Conservation (phyloP, 192 early-diverging fungal genomes). For the Tieghemiomyces parasiticus region DNA sequence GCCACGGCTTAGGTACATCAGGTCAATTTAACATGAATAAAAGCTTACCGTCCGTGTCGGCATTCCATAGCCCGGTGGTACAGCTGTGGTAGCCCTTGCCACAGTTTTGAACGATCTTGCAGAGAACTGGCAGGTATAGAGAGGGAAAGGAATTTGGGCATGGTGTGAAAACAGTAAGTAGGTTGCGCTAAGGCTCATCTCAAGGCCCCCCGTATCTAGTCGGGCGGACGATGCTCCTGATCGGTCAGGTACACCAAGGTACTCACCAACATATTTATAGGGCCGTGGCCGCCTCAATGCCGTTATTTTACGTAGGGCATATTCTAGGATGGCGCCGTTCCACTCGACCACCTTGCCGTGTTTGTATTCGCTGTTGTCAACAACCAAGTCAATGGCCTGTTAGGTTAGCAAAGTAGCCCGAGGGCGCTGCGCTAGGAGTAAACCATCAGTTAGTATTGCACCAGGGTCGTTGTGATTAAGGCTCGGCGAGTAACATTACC, state of each 20-base stretch:
- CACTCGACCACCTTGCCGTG: slow-evolving; percentile 6
- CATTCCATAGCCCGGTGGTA: not conserved
- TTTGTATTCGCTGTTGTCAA: slow-evolving; percentile 1
- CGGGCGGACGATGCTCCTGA: not conserved
- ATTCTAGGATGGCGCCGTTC: slow-evolving; percentile 1
- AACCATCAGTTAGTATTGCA: too few species aligned
- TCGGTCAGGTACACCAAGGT: not conserved
- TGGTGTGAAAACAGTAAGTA: not conserved
- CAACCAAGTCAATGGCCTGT: not conserved
- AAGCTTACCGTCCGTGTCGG: not conserved
- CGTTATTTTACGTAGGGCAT: not conserved
- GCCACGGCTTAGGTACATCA: not conserved
- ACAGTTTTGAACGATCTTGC: not conserved
- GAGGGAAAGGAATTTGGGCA: not conserved
- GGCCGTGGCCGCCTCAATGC: not conserved
- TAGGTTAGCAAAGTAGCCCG: too few species aligned
- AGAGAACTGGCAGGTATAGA: not conserved
- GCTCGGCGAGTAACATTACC: too few species aligned
- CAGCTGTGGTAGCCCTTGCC: not conserved
- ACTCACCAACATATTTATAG: slow-evolving; percentile 9
- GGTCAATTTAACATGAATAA: not conserved
- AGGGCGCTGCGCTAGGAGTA: too few species aligned
- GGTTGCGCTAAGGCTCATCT: not conserved
- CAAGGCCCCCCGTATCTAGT: not conserved
- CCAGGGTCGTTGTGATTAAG: too few species aligned